A percentile compares a stretch with the other conserved stretches of the same genome.
phyloP scores from a whole-genome alignment of 1,139 yeast species.

The Kodamaea arcana region DNA sequence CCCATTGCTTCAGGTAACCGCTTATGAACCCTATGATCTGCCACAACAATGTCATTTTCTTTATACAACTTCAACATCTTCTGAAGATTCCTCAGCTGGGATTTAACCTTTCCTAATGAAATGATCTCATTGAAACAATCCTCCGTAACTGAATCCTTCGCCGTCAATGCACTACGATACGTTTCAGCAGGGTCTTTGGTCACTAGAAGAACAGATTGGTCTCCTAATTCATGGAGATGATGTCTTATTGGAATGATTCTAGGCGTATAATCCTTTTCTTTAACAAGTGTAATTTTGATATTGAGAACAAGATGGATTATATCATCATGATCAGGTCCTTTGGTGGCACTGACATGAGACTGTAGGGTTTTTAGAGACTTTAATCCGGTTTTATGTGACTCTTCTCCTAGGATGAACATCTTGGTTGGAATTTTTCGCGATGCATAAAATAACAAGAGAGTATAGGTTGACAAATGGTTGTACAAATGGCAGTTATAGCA shows the following conservation, averaged over 20 bases:
- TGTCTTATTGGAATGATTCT: conserved; percentile 61
- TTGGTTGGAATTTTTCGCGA: background rate
- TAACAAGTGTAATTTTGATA: conserved; percentile 45
- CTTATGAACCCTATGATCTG: conserved; percentile 62
- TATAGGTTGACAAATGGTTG: too few relatives aligned
- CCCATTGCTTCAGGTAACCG: conserved; percentile 55
- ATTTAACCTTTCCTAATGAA: conserved; percentile 53
- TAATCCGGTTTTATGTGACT: conserved; percentile 20
- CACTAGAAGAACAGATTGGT: conserved; percentile 51
- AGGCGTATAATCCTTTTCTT: conserved; percentile 55
- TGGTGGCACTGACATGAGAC: conserved; percentile 22
- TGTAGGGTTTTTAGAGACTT: conserved; percentile 36
- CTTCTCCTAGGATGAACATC: conserved; percentile 27
- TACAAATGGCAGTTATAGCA: too few relatives aligned
- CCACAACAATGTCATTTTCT: conserved; percentile 62
- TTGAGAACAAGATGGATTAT: conserved; percentile 52
- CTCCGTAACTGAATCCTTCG: conserved; percentile 51
- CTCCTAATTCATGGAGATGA: conserved; percentile 43
- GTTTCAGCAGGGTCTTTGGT: conserved; percentile 66
- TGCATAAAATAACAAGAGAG: too few relatives aligned
- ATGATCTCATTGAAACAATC: conserved; percentile 56
- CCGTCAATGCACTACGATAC: conserved; percentile 45
- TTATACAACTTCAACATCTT: conserved; percentile 45
- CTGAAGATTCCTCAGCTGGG: conserved; percentile 41
- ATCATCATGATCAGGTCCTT: conserved; percentile 18